Base-by-base conservation (phyloP, 805 yeast species). In the Lachancea kluyveri region DNA sequence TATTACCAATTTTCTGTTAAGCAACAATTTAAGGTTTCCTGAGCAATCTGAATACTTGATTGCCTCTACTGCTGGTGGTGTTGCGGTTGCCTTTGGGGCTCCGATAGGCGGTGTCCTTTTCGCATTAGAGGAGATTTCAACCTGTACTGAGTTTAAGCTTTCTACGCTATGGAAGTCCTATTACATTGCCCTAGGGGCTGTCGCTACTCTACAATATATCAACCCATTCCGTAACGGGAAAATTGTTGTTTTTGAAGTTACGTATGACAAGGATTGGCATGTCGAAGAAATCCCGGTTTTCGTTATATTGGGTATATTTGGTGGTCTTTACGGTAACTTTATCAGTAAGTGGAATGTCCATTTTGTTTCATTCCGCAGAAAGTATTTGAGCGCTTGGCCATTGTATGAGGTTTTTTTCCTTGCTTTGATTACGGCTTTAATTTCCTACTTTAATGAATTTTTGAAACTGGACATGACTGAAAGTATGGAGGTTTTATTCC, bases 31-130 rank as follows among this genome's bases (percentile, higher is more conserved):
- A 24, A 52, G 57, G 2, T 58, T 49, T 30, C 46, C 56, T 2
- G 46, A 49, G 18, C 57, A 54, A 36, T 47, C 58, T n/a, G 62
- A 56, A 31, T 54, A 54, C 32, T 60, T 92, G 32, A 77, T 90
- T 1, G 96, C 98, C 0, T 80, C 95, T 3, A 73, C 96, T 7
- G 97, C 96, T 3, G 95, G 98, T 1, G 99, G 99, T 32, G 97
- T 92, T 6, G 97, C 97, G 0, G 97, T 92, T 6, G 98, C 97
- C 0, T 92, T 92, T 64, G 97, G 95, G 0, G 75, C 88, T 8
- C 98, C 98, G 0, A 86, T 90, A 64, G 95, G 95, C 16, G 99
- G 99, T 10, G 97, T 92, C 1, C 59, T 92, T 23, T 92, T 94
- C 55, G 77, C 94, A 8, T 71, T 92, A 37, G 99, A 92, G 54